Conservation (phyloP, 176 grass and related monocot genomes). For the Phoenix roebelenii region DNA sequence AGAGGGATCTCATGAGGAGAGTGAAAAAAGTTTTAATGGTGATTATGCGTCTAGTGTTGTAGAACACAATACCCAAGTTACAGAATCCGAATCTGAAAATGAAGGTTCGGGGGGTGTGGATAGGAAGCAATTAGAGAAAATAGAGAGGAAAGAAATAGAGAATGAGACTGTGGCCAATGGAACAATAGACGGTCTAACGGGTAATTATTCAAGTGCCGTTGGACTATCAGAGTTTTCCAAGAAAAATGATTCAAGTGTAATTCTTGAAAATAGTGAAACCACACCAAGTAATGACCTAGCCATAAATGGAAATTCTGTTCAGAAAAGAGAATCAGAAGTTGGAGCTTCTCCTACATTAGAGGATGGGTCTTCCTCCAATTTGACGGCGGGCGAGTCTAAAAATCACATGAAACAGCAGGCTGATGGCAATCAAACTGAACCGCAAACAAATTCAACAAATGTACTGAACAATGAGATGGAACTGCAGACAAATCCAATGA, state of each 20-base stretch:
- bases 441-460: too few species aligned
- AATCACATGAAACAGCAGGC: slow-evolving; percentile 11
- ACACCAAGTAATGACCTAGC: slow-evolving; percentile 2
- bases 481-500: not conserved
- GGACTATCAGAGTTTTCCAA: not conserved
- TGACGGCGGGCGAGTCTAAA: not conserved
- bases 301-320: slow-evolving; percentile 7
- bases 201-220: slow-evolving; percentile 1
- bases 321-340: not conserved
- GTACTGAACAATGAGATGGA: not conserved
- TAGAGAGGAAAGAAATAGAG: not conserved
- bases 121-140: not conserved
- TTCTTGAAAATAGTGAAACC: not conserved
- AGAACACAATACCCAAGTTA: slow-evolving; percentile 3
- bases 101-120: not conserved
- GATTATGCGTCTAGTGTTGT: slow-evolving; percentile 18
- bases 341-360: not conserved
- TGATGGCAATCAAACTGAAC: not conserved
- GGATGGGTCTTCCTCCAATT: not conserved
- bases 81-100: slow-evolving; percentile 2
- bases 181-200: slow-evolving; percentile 5
- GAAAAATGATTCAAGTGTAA: not conserved
- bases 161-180: not conserved
- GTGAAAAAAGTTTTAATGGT: slow-evolving; percentile 25
- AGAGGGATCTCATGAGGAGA: slow-evolving; percentile 15